A percentile compares a stretch with the other conserved stretches of the same genome.
phyloP scores from a whole-genome alignment of 768 basidiomycete genomes.

The Termitomyces sp. region DNA sequence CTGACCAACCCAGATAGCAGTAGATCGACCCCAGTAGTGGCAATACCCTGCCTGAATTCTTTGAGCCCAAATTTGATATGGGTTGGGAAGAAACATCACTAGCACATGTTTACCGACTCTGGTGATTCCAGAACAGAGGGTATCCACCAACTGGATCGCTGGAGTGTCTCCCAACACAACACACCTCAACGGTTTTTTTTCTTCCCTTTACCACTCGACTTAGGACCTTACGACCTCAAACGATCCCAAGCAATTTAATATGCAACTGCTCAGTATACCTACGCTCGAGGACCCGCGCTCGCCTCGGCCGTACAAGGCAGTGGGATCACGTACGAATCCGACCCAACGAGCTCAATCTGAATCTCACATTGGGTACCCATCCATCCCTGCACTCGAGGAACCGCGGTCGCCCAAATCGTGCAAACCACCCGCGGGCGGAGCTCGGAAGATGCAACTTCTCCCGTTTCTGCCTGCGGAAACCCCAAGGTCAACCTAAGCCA shows the following conservation, averaged over 20 bases:
- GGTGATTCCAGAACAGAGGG: no score
- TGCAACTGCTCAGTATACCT: constrained; percentile 9
- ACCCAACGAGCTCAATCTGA: no score
- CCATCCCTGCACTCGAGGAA: constrained; percentile 24
- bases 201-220: constrained; percentile 9
- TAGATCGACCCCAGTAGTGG: no score
- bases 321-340: no score
- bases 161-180: constrained; percentile 10
- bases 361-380: neutral
- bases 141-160: no score
- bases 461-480: constrained; percentile 25
- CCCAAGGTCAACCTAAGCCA: constrained; percentile 31
- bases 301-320: constrained; percentile 21
- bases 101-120: no score
- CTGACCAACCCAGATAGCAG: no score
- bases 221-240: constrained; percentile 12
- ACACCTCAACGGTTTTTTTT: constrained; percentile 6
- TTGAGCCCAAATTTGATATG: no score
- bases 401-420: constrained; percentile 33
- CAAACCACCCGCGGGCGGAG: constrained; percentile 1
- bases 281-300: constrained; percentile 34
- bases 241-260: constrained; percentile 26
- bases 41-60: no score
- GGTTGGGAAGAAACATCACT: no score
- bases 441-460: constrained; percentile 2